A percentile compares a stretch with the other conserved stretches of the same genome.
Evolutionary conservation across 208 protist genomes (phyloP).

Genomic region (Crithidia bombi): DNA sequence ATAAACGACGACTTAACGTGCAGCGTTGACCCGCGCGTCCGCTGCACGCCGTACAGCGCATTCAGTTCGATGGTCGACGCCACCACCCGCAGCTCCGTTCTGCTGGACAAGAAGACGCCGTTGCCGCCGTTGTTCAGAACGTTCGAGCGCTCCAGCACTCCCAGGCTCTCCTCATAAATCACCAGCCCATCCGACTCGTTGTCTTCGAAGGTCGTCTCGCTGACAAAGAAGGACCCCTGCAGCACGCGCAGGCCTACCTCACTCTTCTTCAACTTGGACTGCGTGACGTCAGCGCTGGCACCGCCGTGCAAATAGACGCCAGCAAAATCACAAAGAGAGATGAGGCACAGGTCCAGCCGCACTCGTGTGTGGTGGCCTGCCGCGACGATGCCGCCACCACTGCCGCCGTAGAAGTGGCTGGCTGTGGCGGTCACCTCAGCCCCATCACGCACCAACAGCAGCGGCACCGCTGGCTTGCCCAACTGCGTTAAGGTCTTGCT

Average conservation of each 20-base stretch:
- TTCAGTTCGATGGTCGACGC: constrained; percentile 73
- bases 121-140: constrained; percentile 65
- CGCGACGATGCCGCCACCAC: constrained; percentile 49
- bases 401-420: constrained; percentile 69
- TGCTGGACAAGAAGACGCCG: constrained; percentile 49
- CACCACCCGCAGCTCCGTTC: constrained; percentile 36
- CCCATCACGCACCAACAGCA: constrained; percentile 44
- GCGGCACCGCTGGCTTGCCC: constrained; percentile 27
- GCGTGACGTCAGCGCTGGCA: constrained; percentile 34
- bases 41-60: constrained; percentile 68
- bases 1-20: constrained; percentile 54
- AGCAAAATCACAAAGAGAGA: constrained; percentile 59
- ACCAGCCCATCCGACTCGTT: constrained; percentile 62
- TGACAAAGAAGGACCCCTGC: constrained; percentile 21
- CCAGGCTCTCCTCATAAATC: constrained; percentile 42
- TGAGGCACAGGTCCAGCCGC: constrained; percentile 49
- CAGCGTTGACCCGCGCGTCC: constrained; percentile 48
- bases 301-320: constrained; percentile 53
- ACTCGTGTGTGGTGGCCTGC: constrained; percentile 35
- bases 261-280: constrained; percentile 55
- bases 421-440: constrained; percentile 49
- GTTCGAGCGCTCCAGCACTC: constrained; percentile 41
- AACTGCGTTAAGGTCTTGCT: background rate
- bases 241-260: constrained; percentile 51
- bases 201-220: constrained; percentile 55